phyloP scores from a whole-genome alignment of 2,329 filamentous ascomycete species.

The Malbranchea zuffiana region DNA sequence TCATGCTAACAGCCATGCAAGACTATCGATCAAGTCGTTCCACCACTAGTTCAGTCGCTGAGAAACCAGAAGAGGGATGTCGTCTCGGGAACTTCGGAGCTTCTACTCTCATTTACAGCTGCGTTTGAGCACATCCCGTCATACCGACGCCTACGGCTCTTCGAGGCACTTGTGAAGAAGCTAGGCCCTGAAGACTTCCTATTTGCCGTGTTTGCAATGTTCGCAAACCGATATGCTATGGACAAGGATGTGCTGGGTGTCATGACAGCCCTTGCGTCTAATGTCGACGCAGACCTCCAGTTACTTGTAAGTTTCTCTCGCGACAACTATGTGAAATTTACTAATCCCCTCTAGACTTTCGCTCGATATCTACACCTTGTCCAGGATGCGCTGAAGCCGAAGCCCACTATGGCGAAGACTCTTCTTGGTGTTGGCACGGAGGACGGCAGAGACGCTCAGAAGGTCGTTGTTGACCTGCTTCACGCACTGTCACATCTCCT shows the following conservation, averaged over 20 bases:
- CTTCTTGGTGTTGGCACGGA: constrained; percentile 52
- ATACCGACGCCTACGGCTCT: constrained; percentile 71
- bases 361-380: constrained; percentile 66
- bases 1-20: constrained; percentile 24
- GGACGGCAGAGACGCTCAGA: constrained; percentile 38
- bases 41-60: constrained; percentile 76
- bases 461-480: constrained; percentile 34
- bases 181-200: constrained; percentile 78
- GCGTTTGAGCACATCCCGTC: constrained; percentile 93
- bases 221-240: constrained; percentile 79
- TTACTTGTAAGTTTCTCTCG: constrained; percentile 37
- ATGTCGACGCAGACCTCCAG: constrained; percentile 64
- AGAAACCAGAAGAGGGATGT: constrained; percentile 65
- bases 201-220: constrained; percentile 75
- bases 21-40: constrained; percentile 88
- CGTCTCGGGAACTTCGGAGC: constrained; percentile 71
- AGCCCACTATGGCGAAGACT: constrained; percentile 60
- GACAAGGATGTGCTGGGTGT: constrained; percentile 65
- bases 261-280: constrained; percentile 59
- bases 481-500: constrained; percentile 30
- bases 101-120: constrained; percentile 90
- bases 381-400: constrained; percentile 62
- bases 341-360: constrained; percentile 46
- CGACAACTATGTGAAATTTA: constrained; percentile 11
- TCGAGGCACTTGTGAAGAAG: constrained; percentile 73